phyloP scores from a whole-genome alignment of 2,329 filamentous ascomycete species.

The Cladorrhinum sp. region DNA sequence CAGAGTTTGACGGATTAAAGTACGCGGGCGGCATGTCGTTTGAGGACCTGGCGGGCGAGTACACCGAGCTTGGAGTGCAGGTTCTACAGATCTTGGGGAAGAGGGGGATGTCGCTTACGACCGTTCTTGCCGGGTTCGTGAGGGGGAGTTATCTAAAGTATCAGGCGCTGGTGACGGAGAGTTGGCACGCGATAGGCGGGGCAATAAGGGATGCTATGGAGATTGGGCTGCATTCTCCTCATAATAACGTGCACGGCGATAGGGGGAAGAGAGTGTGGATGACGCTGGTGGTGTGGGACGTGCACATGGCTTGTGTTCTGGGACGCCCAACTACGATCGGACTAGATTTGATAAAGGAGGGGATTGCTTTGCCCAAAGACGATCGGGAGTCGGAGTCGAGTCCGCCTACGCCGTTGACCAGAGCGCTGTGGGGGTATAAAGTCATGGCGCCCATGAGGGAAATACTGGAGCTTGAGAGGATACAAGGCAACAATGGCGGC shows the following conservation, averaged over 20 bases:
- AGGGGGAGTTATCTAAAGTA: conserved; percentile 58
- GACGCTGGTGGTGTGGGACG: conserved; percentile 52
- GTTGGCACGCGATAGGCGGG: conserved; percentile 54
- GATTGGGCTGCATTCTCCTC: conserved; percentile 58
- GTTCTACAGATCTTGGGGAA: conserved; percentile 56
- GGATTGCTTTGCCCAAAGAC: conserved; percentile 46
- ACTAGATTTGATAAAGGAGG: conserved; percentile 46
- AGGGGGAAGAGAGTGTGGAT: conserved; percentile 55
- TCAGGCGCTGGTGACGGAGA: conserved; percentile 57
- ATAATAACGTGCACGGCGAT: conserved; percentile 50
- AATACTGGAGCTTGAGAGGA: conserved; percentile 55
- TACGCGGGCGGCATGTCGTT: conserved; percentile 59
- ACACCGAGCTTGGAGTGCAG: conserved; percentile 55
- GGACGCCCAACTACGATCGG: conserved; percentile 55
- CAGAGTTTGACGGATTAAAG: conserved; percentile 54
- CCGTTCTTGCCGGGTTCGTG: conserved; percentile 57
- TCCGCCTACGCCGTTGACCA: conserved; percentile 56
- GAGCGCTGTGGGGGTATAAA: conserved; percentile 49
- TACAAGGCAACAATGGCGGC: too few relatives aligned
- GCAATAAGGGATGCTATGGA: conserved; percentile 62
- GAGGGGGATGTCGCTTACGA: conserved; percentile 52
- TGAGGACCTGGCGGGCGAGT: conserved; percentile 58
- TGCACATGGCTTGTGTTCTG: conserved; percentile 52
- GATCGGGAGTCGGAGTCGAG: conserved; percentile 47
- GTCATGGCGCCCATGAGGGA: conserved; percentile 48